Conservation (phyloP, 202 grass and related monocot genomes). For the Carex arenaria region DNA sequence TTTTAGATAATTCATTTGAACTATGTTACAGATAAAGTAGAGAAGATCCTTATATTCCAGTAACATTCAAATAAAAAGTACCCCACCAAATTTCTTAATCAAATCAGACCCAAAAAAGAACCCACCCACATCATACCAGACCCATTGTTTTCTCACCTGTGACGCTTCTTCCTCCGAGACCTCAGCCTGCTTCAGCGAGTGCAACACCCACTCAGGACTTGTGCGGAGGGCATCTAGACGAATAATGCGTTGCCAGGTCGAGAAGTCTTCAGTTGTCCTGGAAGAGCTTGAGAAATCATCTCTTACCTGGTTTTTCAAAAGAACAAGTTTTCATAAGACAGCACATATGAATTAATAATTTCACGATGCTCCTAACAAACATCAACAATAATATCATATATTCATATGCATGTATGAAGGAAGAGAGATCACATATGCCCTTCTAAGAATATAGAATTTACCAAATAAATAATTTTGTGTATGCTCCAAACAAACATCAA, state of each 20-base stretch:
- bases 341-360: not conserved
- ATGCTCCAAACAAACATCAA: too few relatives aligned
- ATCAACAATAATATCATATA: not conserved
- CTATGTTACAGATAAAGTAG: not conserved
- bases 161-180: conserved; percentile 45
- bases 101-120: not conserved
- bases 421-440: not conserved
- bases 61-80: not conserved
- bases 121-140: not conserved
- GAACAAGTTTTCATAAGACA: not conserved
- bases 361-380: not conserved
- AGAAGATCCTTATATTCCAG: not conserved
- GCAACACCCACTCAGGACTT: conserved; percentile 68
- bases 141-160: conserved; percentile 8
- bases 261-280: conserved; percentile 63
- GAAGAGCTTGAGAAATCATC: conserved; percentile 49
- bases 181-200: conserved; percentile 44
- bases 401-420: not conserved
- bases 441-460: not conserved
- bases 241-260: conserved; percentile 88
- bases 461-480: not conserved
- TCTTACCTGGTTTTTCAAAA: conserved; percentile 10
- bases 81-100: not conserved
- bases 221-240: conserved; percentile 82
- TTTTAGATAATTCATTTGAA: not conserved